Percentiles rank a stretch among this genome's conserved stretches.
These are phyloP conservation scores for Phoenix roebelenii DNA, from an alignment of 176 grass and related monocot species.

Conservation along the genomic window DNA sequence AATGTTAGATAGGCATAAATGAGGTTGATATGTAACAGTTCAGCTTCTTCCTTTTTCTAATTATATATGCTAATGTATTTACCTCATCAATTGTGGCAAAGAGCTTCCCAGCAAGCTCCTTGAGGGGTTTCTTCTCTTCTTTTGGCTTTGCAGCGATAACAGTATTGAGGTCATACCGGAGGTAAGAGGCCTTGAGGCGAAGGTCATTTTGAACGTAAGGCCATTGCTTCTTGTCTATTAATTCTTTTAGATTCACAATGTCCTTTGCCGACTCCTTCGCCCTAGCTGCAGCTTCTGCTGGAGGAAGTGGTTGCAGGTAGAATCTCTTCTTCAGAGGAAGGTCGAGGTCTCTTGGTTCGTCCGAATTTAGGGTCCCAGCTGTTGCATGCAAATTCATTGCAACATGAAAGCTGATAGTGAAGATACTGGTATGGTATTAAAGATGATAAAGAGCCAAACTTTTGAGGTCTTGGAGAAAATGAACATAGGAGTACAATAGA, in stretches of 20 bases:
- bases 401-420: too few species aligned
- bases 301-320: conserved; percentile 1
- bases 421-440: too few species aligned
- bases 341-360: not conserved
- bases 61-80: not conserved
- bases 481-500: too few species aligned
- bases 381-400: not conserved
- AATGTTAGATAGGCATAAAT: not conserved
- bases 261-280: conserved; percentile 1
- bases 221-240: conserved; percentile 96
- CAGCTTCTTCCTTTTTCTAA: too few species aligned
- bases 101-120: conserved; percentile 59
- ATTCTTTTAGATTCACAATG: conserved; percentile 21
- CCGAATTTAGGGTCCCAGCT: conserved; percentile 21
- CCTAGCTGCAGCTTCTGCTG: not conserved
- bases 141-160: conserved; percentile 78
- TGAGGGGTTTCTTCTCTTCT: conserved; percentile 85
- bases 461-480: too few species aligned
- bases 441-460: too few species aligned
- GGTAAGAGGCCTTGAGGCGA: conserved; percentile 54
- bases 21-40: too few species aligned
- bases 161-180: conserved; percentile 88
- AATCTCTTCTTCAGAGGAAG: not conserved
- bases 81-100: conserved; percentile 72
- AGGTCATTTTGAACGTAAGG: conserved; percentile 87